A percentile compares a stretch with the other conserved stretches of the same genome.
Evolutionary conservation across 176 grass and related monocot genomes (phyloP).

Genomic region (Paspalum notatum): DNA sequence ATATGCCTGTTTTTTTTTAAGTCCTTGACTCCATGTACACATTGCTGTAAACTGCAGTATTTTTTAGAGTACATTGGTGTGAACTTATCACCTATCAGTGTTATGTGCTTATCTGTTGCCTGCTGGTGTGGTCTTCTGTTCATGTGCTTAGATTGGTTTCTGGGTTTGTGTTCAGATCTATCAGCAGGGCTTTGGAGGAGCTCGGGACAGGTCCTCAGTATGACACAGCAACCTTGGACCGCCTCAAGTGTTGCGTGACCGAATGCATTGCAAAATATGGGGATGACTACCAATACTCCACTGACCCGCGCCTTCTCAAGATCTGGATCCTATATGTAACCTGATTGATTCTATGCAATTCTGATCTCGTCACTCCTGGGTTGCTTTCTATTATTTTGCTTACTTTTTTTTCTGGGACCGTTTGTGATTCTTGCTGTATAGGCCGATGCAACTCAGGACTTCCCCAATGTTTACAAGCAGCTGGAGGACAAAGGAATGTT

Average conservation of each 20-base stretch:
- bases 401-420: neutral
- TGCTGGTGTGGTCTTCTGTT: neutral
- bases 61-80: too few species aligned
- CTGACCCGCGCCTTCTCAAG: constrained; percentile 75
- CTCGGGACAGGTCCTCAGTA: constrained; percentile 40
- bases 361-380: neutral
- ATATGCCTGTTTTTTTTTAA: neutral
- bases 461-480: constrained; percentile 59
- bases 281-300: constrained; percentile 69
- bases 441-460: constrained; percentile 63
- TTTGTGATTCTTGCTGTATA: constrained; percentile 40
- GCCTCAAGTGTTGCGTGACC: constrained; percentile 57
- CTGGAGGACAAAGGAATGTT: constrained; percentile 72
- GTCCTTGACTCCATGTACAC: neutral
- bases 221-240: neutral
- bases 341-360: constrained; percentile 23
- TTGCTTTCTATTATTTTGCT: constrained; percentile 1
- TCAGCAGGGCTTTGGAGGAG: constrained; percentile 54
- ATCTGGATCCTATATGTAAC: constrained; percentile 90
- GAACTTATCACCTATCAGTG: neutral
- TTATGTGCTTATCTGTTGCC: neutral
- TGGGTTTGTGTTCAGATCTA: constrained; percentile 65
- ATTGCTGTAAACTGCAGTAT: neutral
- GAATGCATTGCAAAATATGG: constrained; percentile 67
- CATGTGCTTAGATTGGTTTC: constrained; percentile 16